Conservation (phyloP, 768 basidiomycete species). For the Leccinum ochraceum region DNA sequence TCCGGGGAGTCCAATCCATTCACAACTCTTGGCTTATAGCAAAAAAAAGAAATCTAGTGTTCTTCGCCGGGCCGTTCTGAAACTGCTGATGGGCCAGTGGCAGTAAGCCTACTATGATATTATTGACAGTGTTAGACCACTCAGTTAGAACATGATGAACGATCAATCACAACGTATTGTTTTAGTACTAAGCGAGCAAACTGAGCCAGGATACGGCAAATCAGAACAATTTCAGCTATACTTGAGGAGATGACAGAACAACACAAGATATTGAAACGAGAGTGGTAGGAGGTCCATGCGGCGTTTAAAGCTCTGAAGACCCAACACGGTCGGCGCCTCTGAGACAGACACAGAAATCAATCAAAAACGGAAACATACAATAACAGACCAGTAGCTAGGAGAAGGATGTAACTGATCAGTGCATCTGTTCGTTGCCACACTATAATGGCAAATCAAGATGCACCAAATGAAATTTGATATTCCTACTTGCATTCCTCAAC, state of each 20-base stretch:
- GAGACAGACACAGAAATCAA: slow-evolving; percentile 1
- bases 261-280: slow-evolving; percentile 23
- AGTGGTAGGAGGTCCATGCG: slow-evolving; percentile 7
- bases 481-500: slow-evolving; percentile 21
- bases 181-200: too few species aligned
- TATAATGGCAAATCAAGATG: background rate
- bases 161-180: too few species aligned
- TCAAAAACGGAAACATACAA: slow-evolving; percentile 6
- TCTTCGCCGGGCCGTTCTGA: too few species aligned
- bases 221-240: slow-evolving; percentile 4
- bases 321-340: slow-evolving; percentile 10
- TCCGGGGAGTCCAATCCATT: too few species aligned
- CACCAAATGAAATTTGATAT: background rate
- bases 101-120: too few species aligned
- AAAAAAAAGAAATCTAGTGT: too few species aligned
- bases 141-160: too few species aligned
- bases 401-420: background rate
- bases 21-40: too few species aligned
- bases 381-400: slow-evolving; percentile 10
- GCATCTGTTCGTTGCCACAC: slow-evolving; percentile 1
- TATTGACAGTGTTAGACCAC: too few species aligned
- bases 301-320: background rate
- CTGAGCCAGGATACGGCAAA: background rate
- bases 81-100: too few species aligned
- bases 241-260: slow-evolving; percentile 19